Evolutionary conservation across 2,329 filamentous ascomycete species (phyloP).

Genomic region (Verticillium isaacii): DNA sequence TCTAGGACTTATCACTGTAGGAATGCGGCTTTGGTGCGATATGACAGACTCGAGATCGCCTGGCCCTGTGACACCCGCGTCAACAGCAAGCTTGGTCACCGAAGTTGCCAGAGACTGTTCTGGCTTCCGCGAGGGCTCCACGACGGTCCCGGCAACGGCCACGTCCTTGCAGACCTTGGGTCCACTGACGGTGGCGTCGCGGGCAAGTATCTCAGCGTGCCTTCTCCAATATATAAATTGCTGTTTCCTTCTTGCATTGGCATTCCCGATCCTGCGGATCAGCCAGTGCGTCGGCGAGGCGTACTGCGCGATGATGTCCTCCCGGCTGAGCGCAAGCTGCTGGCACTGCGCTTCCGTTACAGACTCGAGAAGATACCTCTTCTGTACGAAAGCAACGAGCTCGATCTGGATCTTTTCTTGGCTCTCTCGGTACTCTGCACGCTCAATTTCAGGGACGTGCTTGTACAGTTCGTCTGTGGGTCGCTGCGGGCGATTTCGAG

Average conservation of each 20-base stretch:
- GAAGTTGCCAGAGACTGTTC: conserved; percentile 7
- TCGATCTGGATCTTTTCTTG: conserved; percentile 6
- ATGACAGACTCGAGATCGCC: conserved; percentile 4
- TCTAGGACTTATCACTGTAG: background rate
- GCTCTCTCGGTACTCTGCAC: background rate
- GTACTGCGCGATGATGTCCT: background rate
- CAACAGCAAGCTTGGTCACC: conserved; percentile 1
- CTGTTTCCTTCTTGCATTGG: conserved; percentile 7
- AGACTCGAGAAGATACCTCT: background rate
- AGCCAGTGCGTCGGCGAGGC: conserved; percentile 7
- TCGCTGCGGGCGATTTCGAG: conserved; percentile 9
- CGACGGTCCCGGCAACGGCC: background rate
- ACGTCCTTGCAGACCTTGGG: background rate
- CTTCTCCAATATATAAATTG: conserved; percentile 12
- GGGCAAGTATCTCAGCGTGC: conserved; percentile 6
- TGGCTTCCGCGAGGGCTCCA: background rate
- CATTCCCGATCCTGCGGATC: conserved; percentile 8
- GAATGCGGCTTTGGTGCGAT: conserved; percentile 5
- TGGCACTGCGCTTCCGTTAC: background rate
- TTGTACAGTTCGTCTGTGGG: conserved; percentile 8
- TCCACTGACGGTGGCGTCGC: background rate
- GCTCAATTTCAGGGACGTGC: conserved; percentile 1
- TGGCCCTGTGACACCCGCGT: background rate
- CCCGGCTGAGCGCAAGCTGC: background rate
- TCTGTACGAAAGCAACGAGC: conserved; percentile 5